phyloP scores from a whole-genome alignment of 441 rosid genomes.

The Gossypium trilobum region DNA sequence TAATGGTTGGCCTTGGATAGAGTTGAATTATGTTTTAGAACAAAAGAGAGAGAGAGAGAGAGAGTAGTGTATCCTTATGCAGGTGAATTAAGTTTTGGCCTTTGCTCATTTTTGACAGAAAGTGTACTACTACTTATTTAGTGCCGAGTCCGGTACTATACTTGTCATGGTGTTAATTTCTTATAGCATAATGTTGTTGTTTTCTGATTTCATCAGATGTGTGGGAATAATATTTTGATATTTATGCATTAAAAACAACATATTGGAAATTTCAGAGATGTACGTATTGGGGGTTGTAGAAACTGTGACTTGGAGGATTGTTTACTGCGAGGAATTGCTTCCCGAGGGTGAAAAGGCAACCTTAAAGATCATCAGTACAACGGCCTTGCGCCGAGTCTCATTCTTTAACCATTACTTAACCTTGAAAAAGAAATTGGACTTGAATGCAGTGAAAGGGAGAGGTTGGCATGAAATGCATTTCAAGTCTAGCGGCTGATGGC shows the following conservation, averaged over 20 bases:
- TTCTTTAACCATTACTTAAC: neutral
- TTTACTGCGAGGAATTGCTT: neutral
- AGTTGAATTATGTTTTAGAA: neutral
- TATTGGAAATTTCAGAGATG: neutral
- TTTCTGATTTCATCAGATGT: neutral
- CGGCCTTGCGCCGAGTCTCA: constrained; percentile 26
- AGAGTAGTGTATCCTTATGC: too few relatives aligned
- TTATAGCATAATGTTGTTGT: neutral
- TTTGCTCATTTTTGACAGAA: neutral
- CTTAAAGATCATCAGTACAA: neutral
- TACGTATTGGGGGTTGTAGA: neutral
- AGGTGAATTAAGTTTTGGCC: neutral
- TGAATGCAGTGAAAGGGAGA: constrained; percentile 6
- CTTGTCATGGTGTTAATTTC: neutral
- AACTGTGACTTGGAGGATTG: constrained; percentile 23
- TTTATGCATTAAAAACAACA: neutral
- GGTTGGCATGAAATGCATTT: constrained; percentile 3
- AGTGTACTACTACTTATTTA: neutral
- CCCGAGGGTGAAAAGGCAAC: constrained; percentile 16
- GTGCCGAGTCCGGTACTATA: neutral
- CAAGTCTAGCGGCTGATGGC: neutral
- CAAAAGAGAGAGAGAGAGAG: too few relatives aligned
- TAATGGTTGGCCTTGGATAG: neutral
- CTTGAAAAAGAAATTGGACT: neutral
- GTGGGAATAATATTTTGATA: neutral